Percentiles rank a stretch among this genome's conserved stretches.
phyloP scores from a whole-genome alignment of 495 filamentous ascomycete species.

The Lasiosphaeriaceae sp. region DNA sequence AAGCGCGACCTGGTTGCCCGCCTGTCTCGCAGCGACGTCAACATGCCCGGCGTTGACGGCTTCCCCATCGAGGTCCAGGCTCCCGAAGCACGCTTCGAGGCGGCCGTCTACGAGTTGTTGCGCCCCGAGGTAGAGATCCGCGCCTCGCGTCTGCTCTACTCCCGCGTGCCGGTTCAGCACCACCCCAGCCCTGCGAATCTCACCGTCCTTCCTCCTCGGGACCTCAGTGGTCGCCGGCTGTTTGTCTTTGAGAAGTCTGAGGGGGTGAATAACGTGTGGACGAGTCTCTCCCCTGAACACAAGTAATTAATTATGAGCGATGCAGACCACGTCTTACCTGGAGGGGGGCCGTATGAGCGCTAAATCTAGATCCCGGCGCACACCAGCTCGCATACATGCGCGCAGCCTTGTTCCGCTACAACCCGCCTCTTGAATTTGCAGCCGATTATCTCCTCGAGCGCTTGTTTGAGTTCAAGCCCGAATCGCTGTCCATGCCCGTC shows the following conservation, averaged over 20 bases:
- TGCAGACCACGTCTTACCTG: too few species aligned
- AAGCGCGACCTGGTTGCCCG: conserved; percentile 25
- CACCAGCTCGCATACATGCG: conserved; percentile 28
- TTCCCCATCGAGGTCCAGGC: conserved; percentile 20
- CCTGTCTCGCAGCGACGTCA: conserved; percentile 28
- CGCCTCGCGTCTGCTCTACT: neutral
- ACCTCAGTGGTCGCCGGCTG: conserved; percentile 28
- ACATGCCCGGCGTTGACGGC: conserved; percentile 28
- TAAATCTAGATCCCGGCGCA: conserved; percentile 9
- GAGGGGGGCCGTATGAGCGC: too few species aligned
- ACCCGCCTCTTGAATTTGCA: conserved; percentile 19
- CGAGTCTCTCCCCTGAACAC: conserved; percentile 15
- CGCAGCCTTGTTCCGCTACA: conserved; percentile 32
- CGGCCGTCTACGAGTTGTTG: conserved; percentile 24
- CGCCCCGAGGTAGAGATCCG: conserved; percentile 5
- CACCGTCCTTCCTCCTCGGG: conserved; percentile 10
- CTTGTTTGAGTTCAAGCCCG: conserved; percentile 29
- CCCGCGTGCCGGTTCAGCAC: neutral
- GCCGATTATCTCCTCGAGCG: conserved; percentile 23
- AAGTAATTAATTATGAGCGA: conserved; percentile 16
- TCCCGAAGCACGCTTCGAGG: conserved; percentile 24
- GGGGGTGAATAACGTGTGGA: conserved; percentile 26
- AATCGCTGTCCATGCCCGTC: conserved; percentile 29
- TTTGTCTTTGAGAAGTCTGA: conserved; percentile 31
- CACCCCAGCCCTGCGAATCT: neutral